Conservation (phyloP, 306 rosid genomes). For the Adenanthera pavonina region DNA sequence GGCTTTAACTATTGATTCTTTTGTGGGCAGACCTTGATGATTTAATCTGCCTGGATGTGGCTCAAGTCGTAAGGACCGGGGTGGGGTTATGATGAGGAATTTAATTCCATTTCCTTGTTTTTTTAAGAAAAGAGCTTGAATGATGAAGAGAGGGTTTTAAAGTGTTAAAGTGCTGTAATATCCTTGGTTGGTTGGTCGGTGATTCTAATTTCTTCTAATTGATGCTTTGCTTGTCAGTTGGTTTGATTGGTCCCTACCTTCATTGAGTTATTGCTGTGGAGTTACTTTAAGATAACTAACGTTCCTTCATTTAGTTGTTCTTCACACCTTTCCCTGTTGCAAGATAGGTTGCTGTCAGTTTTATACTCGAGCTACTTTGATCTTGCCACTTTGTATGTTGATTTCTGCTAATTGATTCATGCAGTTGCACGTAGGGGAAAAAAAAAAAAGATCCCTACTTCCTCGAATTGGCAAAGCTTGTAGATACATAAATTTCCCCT, state of each 20-base stretch:
- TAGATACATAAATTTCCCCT: conserved; percentile 6
- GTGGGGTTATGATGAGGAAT: conserved; percentile 34
- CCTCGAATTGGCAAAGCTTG: conserved; percentile 16
- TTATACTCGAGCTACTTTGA: neutral
- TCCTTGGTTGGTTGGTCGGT: conserved; percentile 42
- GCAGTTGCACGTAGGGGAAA: neutral
- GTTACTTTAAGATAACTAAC: conserved; percentile 4
- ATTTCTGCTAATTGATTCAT: neutral
- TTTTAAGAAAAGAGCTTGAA: conserved; percentile 17
- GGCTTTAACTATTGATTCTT: conserved; percentile 19
- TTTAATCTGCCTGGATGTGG: neutral
- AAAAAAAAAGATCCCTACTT: neutral
- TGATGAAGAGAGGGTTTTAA: conserved; percentile 2
- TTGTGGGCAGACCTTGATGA: conserved; percentile 28
- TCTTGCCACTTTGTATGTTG: conserved; percentile 21
- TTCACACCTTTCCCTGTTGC: conserved; percentile 17
- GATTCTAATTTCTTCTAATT: conserved; percentile 34
- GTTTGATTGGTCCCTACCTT: conserved; percentile 31
- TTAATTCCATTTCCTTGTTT: conserved; percentile 24
- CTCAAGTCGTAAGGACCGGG: conserved; percentile 31
- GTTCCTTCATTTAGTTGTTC: conserved; percentile 26
- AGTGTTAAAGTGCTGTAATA: conserved; percentile 33
- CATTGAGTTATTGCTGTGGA: conserved; percentile 35
- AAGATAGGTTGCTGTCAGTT: neutral
- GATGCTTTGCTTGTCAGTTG: conserved; percentile 30